phyloP scores from a whole-genome alignment of 208 protist genomes.

The Leishmania mexicana region DNA sequence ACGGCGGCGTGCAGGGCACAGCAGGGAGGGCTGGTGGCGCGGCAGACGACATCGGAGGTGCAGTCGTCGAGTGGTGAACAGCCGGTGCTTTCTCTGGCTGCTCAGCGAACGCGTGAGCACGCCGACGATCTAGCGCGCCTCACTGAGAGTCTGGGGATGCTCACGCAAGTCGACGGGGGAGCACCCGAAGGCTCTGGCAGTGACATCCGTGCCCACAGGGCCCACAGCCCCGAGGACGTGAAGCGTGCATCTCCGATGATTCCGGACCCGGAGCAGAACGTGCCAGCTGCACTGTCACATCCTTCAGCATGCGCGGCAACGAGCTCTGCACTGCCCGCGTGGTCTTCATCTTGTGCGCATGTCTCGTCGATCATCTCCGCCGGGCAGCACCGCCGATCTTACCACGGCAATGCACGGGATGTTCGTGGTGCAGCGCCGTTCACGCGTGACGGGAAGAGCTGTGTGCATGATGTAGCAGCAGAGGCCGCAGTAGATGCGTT shows the following conservation, averaged over 20 bases:
- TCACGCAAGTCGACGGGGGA: background rate
- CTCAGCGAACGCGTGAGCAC: conserved; percentile 15
- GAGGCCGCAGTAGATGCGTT: background rate
- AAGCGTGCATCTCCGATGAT: background rate
- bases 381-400: background rate
- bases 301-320: background rate
- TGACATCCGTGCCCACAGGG: background rate
- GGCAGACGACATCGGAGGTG: background rate
- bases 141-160: conserved; percentile 5
- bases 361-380: conserved; percentile 2
- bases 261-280: background rate
- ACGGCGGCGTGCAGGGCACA: background rate
- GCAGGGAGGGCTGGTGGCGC: background rate
- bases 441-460: background rate
- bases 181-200: background rate
- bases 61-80: background rate
- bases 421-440: background rate
- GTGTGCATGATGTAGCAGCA: background rate
- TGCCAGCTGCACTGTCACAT: background rate
- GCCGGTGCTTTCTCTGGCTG: conserved; percentile 6
- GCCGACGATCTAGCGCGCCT: conserved; percentile 16
- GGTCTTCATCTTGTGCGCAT: background rate
- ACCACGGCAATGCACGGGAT: background rate
- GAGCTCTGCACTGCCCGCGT: background rate
- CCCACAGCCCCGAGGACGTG: background rate